phyloP scores from a whole-genome alignment of 2,329 filamentous ascomycete species.

The Fusarium sacchari region DNA sequence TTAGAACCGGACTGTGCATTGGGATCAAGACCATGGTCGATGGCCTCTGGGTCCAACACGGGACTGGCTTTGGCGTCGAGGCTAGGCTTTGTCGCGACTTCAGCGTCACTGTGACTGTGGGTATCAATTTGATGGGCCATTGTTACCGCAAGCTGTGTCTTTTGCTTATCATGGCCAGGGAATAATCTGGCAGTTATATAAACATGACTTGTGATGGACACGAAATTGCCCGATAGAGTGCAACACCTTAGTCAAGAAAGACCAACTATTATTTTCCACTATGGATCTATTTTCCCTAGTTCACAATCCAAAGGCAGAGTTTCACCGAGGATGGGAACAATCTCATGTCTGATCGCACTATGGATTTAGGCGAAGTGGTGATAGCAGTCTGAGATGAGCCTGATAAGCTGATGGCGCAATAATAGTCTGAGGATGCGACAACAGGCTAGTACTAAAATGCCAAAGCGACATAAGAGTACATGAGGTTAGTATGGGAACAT shows the following conservation, averaged over 20 bases:
- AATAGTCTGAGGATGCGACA: not conserved
- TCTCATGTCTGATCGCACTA: not conserved
- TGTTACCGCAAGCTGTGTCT: no score
- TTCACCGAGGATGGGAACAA: not conserved
- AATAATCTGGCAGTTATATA: not conserved
- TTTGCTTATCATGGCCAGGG: not conserved
- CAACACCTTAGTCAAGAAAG: not conserved
- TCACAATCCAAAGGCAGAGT: not conserved
- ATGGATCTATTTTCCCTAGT: not conserved
- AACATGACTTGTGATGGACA: not conserved
- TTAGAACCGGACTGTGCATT: not conserved
- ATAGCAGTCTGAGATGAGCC: not conserved
- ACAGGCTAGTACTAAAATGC: not conserved
- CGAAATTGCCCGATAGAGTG: not conserved
- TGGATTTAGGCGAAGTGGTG: not conserved
- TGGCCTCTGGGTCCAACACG: not conserved
- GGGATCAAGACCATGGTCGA: not conserved
- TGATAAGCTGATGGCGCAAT: not conserved
- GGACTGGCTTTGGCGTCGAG: not conserved
- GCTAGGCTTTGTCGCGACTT: not conserved
- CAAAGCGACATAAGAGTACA: not conserved
- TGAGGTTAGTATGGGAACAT: not conserved
- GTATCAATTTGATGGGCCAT: not conserved
- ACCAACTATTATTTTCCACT: not conserved
- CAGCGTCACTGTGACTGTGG: not conserved